Evolutionary conservation across 1,284 basidiomycete genomes (phyloP).

Genomic region (Agroathelia rolfsii): DNA sequence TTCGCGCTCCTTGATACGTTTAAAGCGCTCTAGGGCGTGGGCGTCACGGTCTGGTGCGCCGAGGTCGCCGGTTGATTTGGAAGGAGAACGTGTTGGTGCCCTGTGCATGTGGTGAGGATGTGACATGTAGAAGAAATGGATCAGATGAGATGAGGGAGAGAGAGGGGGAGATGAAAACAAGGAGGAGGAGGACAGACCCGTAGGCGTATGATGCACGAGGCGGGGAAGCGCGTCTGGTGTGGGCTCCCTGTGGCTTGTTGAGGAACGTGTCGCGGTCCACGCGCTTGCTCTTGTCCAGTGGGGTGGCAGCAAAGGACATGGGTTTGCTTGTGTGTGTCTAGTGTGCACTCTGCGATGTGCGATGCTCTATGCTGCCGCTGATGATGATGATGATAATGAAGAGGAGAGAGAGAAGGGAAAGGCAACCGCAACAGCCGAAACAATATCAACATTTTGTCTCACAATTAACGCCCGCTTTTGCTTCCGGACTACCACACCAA

Average conservation of each 20-base stretch:
- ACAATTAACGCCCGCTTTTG: too few species aligned
- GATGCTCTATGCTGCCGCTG: too few species aligned
- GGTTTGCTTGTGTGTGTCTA: conserved; percentile 3
- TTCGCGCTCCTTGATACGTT: conserved; percentile 43
- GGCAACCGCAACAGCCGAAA: too few species aligned
- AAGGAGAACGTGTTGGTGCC: conserved; percentile 1
- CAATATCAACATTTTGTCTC: too few species aligned
- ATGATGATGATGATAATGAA: background rate
- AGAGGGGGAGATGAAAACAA: conserved; percentile 12
- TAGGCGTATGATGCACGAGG: conserved; percentile 55
- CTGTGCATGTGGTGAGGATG: conserved; percentile 1
- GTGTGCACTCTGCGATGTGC: background rate
- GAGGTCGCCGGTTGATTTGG: conserved; percentile 24
- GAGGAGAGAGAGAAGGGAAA: too few species aligned
- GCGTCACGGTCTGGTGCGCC: conserved; percentile 28
- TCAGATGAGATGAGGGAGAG: conserved; percentile 9
- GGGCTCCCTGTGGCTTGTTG: conserved; percentile 42
- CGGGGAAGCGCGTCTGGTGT: conserved; percentile 26
- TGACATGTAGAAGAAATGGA: conserved; percentile 9
- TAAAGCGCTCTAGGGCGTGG: conserved; percentile 38
- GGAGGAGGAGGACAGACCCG: conserved; percentile 37
- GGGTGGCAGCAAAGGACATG: conserved; percentile 80
- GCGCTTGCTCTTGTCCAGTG: conserved; percentile 73
- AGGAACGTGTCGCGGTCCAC: conserved; percentile 70
- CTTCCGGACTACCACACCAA: too few species aligned